Evolutionary conservation across 73 alveolate species (phyloP).

Genomic region (Tetrahymena elliotti): DNA sequence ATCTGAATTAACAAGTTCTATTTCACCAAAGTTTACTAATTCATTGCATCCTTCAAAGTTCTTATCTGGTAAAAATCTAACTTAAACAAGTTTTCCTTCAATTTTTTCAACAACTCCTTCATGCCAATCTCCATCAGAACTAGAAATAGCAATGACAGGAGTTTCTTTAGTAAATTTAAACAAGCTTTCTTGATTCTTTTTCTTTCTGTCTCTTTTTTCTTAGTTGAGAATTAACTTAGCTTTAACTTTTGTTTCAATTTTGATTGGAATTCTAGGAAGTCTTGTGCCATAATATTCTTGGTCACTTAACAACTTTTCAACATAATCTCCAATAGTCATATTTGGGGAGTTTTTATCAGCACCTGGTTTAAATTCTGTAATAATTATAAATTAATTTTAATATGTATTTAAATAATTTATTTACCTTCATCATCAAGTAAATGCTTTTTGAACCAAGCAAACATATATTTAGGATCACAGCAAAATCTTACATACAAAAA

Average conservation of each 20-base stretch:
- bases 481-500: slow-evolving; percentile 66
- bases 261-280: slow-evolving; percentile 73
- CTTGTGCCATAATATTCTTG: slow-evolving; percentile 59
- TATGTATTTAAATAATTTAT: not conserved
- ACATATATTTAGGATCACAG: slow-evolving; percentile 56
- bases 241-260: slow-evolving; percentile 17
- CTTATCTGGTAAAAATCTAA: not conserved
- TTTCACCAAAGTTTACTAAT: slow-evolving; percentile 14
- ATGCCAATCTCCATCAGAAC: slow-evolving; percentile 38
- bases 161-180: not conserved
- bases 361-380: slow-evolving; percentile 43
- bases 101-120: slow-evolving; percentile 9
- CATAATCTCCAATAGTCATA: slow-evolving; percentile 66
- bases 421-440: slow-evolving; percentile 51
- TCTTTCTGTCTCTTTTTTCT: slow-evolving; percentile 26
- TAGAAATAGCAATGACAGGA: slow-evolving; percentile 11
- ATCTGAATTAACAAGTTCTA: slow-evolving; percentile 3
- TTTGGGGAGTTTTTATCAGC: slow-evolving; percentile 36
- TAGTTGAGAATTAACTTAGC: slow-evolving; percentile 5
- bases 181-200: not conserved
- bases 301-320: slow-evolving; percentile 61
- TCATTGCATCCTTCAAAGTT: slow-evolving; percentile 28
- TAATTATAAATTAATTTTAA: not conserved
- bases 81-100: slow-evolving; percentile 13
- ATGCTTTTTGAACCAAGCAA: slow-evolving; percentile 60